Conservation (phyloP, 495 filamentous ascomycete genomes). For the Hyaloscypha bicolor region DNA sequence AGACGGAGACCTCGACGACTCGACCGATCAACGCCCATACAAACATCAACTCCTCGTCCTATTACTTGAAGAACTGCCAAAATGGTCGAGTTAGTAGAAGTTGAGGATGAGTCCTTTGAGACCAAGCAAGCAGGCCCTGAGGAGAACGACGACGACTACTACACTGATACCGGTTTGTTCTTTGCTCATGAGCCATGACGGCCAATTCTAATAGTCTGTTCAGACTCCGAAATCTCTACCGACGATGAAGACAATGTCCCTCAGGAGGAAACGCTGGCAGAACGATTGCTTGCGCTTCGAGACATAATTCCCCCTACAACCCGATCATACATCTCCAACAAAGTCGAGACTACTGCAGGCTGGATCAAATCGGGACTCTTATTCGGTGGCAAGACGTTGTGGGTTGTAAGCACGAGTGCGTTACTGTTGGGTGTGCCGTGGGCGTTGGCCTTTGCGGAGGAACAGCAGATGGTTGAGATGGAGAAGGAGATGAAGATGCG, state of each 20-base stretch:
- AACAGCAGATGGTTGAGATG: constrained; percentile 94
- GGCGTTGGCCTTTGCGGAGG: constrained; percentile 89
- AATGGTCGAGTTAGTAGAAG: constrained; percentile 97
- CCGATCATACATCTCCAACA: constrained; percentile 66
- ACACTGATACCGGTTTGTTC: constrained; percentile 81
- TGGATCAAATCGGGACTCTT: constrained; percentile 63
- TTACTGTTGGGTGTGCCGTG: constrained; percentile 91
- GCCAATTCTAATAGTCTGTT: constrained; percentile 25
- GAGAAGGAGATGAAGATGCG: constrained; percentile 95
- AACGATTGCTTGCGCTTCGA: constrained; percentile 82
- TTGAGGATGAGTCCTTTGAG: constrained; percentile 92
- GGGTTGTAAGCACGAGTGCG: constrained; percentile 83
- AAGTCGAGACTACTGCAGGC: constrained; percentile 56
- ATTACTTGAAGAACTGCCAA: constrained; percentile 36
- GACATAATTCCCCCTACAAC: constrained; percentile 89
- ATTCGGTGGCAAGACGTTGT: constrained; percentile 80
- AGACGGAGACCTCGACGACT: not conserved
- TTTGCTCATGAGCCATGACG: not conserved
- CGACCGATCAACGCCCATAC: not conserved
- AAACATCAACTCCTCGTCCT: not conserved
- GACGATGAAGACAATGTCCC: constrained; percentile 52
- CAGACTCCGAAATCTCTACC: constrained; percentile 68
- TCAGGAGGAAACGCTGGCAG: constrained; percentile 64
- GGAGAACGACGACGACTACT: constrained; percentile 82
- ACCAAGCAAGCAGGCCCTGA: constrained; percentile 67